A percentile compares a stretch with the other conserved stretches of the same genome.
These are phyloP conservation scores for Apiospora malaysiana DNA, from an alignment of 2,329 filamentous ascomycete species.

Conservation along the genomic window DNA sequence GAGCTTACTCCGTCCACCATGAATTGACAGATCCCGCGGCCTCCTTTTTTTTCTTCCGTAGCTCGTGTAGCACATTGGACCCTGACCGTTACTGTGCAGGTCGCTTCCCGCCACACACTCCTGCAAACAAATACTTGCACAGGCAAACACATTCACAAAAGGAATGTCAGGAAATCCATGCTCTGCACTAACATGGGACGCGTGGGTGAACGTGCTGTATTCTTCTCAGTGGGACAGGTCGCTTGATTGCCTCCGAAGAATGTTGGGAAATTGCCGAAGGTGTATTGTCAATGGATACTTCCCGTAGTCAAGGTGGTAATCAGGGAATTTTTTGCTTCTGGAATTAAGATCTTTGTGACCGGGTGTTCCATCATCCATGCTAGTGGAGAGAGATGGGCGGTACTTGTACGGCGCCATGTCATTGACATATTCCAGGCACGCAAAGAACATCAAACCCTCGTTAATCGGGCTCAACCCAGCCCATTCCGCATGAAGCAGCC, in stretches of 20 bases:
- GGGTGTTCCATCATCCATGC: slow-evolving; percentile 15
- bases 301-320: slow-evolving; percentile 3
- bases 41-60: background rate
- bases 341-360: slow-evolving; percentile 17
- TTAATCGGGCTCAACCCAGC: slow-evolving; percentile 6
- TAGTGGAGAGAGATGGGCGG: background rate
- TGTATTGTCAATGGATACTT: slow-evolving; percentile 7
- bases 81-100: background rate
- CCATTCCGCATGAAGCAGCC: slow-evolving; percentile 14
- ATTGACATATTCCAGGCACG: slow-evolving; percentile 3
- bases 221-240: background rate
- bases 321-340: slow-evolving; percentile 10
- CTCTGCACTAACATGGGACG: background rate
- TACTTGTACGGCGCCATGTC: slow-evolving; percentile 9
- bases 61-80: background rate
- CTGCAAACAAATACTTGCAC: too few relatives aligned
- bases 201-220: background rate
- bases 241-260: slow-evolving; percentile 14
- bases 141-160: background rate
- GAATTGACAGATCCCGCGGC: slow-evolving; percentile 5
- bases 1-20: background rate
- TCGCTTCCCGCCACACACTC: background rate
- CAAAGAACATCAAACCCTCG: slow-evolving; percentile 5
- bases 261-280: slow-evolving; percentile 21
- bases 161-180: background rate